Conservation (phyloP, 78 protist genomes). For the Dictyostelium brefeldianum region DNA sequence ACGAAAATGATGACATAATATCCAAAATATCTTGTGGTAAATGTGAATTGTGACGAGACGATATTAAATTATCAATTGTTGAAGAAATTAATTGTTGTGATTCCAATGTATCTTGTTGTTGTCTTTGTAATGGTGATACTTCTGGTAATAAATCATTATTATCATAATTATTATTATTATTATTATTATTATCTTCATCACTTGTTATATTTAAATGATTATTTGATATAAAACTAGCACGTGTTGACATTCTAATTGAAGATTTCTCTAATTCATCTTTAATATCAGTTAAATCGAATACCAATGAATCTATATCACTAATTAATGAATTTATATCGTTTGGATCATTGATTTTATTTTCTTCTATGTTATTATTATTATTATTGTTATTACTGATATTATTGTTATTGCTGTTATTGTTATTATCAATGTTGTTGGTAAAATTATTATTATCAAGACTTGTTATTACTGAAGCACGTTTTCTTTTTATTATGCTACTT, state of each 20-base stretch:
- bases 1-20: constrained; percentile 3
- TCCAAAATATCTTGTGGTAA: constrained; percentile 20
- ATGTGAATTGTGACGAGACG: not conserved
- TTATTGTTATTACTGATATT: not conserved
- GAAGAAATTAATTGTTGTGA: not conserved
- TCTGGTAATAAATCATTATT: not conserved
- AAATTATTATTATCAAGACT: too few species aligned
- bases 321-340: constrained; percentile 42
- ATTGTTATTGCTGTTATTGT: not conserved
- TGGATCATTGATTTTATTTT: not conserved
- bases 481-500: not conserved
- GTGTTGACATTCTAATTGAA: not conserved
- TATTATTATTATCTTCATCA: not conserved
- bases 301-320: constrained; percentile 59
- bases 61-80: not conserved
- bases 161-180: not conserved
- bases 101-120: not conserved
- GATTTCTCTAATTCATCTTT: constrained; percentile 47
- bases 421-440: not conserved
- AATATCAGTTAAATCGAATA: constrained; percentile 30
- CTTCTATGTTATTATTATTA: not conserved
- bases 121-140: not conserved
- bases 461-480: too few species aligned
- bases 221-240: too few species aligned
- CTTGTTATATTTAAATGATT: not conserved